phyloP scores from a whole-genome alignment of 495 filamentous ascomycete genomes.

The Lophium mytilinum region DNA sequence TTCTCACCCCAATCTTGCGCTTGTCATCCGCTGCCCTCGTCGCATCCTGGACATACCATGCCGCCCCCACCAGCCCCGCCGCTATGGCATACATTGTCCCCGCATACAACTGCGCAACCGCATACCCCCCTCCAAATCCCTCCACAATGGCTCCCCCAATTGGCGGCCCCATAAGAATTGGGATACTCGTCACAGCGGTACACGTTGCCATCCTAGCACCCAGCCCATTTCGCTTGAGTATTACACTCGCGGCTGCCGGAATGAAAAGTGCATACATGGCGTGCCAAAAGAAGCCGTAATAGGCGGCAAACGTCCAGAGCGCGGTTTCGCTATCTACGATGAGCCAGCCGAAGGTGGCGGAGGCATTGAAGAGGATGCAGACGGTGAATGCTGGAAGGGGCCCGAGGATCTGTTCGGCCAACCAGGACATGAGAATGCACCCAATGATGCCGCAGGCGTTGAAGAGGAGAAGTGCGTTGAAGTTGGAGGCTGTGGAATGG shows the following conservation, averaged over 20 bases:
- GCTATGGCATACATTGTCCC: neutral
- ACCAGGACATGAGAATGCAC: neutral
- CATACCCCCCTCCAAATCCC: neutral
- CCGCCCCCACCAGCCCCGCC: neutral
- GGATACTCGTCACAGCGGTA: neutral
- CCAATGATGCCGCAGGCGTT: neutral
- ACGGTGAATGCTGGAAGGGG: neutral
- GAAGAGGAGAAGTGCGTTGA: neutral
- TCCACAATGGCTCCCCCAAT: neutral
- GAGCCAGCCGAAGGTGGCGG: neutral
- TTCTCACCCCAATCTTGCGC: neutral
- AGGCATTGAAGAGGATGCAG: neutral
- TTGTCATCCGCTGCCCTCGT: neutral
- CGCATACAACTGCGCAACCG: neutral
- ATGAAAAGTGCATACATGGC: neutral
- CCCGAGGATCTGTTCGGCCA: neutral
- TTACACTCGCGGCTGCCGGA: neutral
- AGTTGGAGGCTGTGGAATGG: neutral
- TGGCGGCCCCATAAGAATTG: neutral
- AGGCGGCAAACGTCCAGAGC: neutral
- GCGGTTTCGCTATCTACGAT: neutral
- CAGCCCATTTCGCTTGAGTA: neutral
- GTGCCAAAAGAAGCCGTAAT: slow-evolving; percentile 1
- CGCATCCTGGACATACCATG: neutral
- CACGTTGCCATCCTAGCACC: neutral